Evolutionary conservation across 2,329 filamentous ascomycete species (phyloP).

Genomic region (Davidsoniella neocaledoniae): DNA sequence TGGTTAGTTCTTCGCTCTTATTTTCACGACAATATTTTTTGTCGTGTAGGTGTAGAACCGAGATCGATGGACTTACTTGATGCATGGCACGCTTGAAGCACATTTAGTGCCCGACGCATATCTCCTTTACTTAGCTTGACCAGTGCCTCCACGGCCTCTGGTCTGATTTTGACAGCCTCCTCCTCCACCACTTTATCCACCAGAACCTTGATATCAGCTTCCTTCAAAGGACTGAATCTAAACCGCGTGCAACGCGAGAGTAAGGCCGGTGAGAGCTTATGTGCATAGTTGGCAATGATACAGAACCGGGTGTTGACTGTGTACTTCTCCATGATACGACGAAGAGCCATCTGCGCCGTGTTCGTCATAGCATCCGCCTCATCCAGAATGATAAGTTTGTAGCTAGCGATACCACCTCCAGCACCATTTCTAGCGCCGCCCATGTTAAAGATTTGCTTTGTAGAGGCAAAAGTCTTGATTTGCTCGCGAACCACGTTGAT

Average conservation of each 20-base stretch:
- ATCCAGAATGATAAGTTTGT: slow-evolving; percentile 93
- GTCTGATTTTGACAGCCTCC: slow-evolving; percentile 68
- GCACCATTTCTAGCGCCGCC: slow-evolving; percentile 35
- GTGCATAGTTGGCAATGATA: slow-evolving; percentile 97
- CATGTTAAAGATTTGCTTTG: slow-evolving; percentile 81
- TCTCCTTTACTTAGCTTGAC: slow-evolving; percentile 84
- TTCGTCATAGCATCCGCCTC: slow-evolving; percentile 99
- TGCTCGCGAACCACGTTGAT: slow-evolving; percentile 97
- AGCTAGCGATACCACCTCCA: slow-evolving; percentile 35
- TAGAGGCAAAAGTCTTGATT: slow-evolving; percentile 98
- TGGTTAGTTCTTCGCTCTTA: not conserved
- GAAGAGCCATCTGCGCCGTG: slow-evolving; percentile 90
- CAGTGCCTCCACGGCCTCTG: slow-evolving; percentile 65
- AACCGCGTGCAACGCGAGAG: slow-evolving; percentile 90
- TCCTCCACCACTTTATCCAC: slow-evolving; percentile 83
- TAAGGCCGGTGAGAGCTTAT: slow-evolving; percentile 87
- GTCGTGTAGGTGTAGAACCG: not conserved
- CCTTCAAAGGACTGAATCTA: slow-evolving; percentile 83
- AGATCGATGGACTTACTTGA: slow-evolving; percentile 43
- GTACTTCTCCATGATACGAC: slow-evolving; percentile 98
- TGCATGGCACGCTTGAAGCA: slow-evolving; percentile 89
- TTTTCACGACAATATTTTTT: not conserved
- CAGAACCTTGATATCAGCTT: slow-evolving; percentile 64
- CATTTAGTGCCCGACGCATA: slow-evolving; percentile 88
- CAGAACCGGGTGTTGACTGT: slow-evolving; percentile 95